phyloP scores from a whole-genome alignment of 2,329 filamentous ascomycete genomes.

The Talaromyces sp. region DNA sequence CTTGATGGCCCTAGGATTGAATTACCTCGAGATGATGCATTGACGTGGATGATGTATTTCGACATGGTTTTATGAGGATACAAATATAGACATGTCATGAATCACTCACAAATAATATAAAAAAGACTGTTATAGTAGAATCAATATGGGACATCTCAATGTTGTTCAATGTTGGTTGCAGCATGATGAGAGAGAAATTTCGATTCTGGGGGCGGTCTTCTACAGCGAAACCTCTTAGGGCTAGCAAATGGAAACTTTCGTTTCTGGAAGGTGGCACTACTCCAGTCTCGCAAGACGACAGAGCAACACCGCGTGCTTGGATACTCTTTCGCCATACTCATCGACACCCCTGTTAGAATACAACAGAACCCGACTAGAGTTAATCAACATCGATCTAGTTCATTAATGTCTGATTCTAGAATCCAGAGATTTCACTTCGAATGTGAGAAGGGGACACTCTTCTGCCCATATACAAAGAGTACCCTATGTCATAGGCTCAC shows the following conservation, averaged over 20 bases:
- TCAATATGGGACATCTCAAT: neutral
- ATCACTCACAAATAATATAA: neutral
- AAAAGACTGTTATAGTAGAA: neutral
- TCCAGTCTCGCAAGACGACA: neutral
- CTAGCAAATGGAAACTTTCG: neutral
- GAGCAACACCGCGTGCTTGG: neutral
- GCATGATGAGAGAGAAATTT: neutral
- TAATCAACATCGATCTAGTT: too few species aligned
- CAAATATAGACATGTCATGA: conserved; percentile 13
- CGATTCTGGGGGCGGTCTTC: neutral
- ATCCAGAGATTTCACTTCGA: neutral
- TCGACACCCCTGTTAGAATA: neutral
- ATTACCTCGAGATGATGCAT: neutral
- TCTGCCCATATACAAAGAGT: too few species aligned
- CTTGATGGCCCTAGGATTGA: neutral
- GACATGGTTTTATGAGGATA: conserved; percentile 12
- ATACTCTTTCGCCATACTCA: neutral
- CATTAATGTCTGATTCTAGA: neutral
- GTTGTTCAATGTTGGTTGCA: too few species aligned
- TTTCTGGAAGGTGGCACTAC: neutral
- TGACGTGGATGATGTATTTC: conserved; percentile 9
- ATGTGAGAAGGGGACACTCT: too few species aligned
- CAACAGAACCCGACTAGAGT: neutral
- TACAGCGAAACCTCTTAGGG: neutral
- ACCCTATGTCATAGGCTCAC: too few species aligned